A percentile compares a stretch with the other conserved stretches of the same genome.
Evolutionary conservation across 2,329 filamentous ascomycete genomes (phyloP).

Genomic region (Ramularia collo-cygni): DNA sequence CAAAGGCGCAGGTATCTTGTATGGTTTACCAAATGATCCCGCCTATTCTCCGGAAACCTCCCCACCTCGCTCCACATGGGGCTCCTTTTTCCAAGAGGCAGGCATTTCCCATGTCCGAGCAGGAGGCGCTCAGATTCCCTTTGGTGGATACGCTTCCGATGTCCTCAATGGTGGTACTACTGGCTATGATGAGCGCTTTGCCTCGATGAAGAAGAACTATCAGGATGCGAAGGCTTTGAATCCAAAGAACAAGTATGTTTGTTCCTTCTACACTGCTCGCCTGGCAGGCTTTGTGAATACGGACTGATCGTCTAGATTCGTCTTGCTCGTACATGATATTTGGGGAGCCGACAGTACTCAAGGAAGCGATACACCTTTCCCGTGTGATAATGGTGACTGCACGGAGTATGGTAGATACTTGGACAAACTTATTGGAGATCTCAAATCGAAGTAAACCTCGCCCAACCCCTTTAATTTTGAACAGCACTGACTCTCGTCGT

Average conservation of each 20-base stretch:
- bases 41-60: neutral
- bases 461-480: no score
- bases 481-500: neutral
- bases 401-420: neutral
- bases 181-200: constrained; percentile 1
- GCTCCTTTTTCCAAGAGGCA: neutral
- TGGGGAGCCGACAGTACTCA: constrained; percentile 1
- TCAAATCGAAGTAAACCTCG: neutral
- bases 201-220: constrained; percentile 1
- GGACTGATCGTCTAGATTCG: neutral
- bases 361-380: neutral
- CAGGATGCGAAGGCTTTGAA: constrained; percentile 2
- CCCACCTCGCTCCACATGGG: neutral
- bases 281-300: neutral
- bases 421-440: constrained; percentile 1
- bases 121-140: constrained; percentile 3
- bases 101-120: neutral
- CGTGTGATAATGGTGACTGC: constrained; percentile 1
- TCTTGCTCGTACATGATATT: constrained; percentile 1
- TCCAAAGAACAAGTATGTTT: neutral
- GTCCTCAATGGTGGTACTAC: neutral
- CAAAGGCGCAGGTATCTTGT: constrained; percentile 1
- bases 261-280: no score
- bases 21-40: constrained; percentile 1
- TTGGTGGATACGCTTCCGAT: neutral